These are phyloP conservation scores for Piromyces sp. DNA, from an alignment of 192 early-diverging fungal species.

Conservation along the genomic window DNA sequence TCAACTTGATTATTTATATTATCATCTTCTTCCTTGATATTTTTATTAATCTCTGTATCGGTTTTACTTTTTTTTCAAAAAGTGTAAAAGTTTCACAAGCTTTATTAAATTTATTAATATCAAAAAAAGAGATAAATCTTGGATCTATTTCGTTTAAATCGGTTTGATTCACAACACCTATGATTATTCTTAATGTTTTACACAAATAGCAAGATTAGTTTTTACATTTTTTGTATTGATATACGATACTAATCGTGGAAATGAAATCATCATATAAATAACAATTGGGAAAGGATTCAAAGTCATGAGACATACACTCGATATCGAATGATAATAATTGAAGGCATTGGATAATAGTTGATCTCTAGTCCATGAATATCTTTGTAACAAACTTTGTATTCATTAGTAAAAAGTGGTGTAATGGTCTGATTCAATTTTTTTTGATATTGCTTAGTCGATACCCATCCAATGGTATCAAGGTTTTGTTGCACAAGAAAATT, in stretches of 20 bases:
- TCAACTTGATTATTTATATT: too few relatives aligned
- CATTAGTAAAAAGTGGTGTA: background rate
- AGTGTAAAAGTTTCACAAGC: too few relatives aligned
- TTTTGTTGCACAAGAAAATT: background rate
- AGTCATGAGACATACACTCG: background rate
- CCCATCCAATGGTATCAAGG: background rate
- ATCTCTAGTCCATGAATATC: background rate
- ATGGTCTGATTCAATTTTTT: background rate
- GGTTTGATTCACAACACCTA: background rate
- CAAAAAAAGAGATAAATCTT: background rate
- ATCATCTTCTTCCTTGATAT: too few relatives aligned
- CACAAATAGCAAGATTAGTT: background rate
- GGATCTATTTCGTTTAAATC: background rate
- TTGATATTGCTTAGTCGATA: background rate
- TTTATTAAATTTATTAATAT: background rate
- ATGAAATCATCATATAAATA: background rate
- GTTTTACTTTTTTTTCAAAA: too few relatives aligned
- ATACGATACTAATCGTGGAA: background rate
- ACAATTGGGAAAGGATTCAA: background rate
- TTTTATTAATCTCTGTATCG: too few relatives aligned
- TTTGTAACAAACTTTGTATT: background rate
- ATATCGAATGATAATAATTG: background rate
- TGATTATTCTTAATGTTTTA: background rate
- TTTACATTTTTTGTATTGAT: background rate
- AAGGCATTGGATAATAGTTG: background rate